Evolutionary conservation across 2,329 filamentous ascomycete genomes (phyloP).

Genomic region (Juglanconis sp.): DNA sequence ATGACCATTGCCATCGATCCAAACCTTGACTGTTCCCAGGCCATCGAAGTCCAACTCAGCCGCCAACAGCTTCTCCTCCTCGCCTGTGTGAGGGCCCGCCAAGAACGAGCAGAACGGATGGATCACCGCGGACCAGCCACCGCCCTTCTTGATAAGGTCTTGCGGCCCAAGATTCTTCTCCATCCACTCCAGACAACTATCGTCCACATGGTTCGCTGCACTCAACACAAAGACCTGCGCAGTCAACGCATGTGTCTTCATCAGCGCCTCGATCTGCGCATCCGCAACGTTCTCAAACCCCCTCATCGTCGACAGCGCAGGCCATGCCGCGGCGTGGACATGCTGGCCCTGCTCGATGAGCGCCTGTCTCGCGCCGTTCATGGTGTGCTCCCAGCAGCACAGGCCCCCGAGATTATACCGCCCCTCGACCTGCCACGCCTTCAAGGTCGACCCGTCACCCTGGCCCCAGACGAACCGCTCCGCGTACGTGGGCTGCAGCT

Average conservation of each 20-base stretch:
- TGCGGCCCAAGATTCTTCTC: constrained; percentile 27
- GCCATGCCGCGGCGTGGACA: constrained; percentile 29
- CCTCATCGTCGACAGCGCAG: constrained; percentile 27
- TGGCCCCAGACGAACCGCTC: constrained; percentile 30
- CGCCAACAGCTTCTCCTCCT: constrained; percentile 23
- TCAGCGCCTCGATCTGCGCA: constrained; percentile 43
- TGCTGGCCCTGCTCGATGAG: constrained; percentile 28
- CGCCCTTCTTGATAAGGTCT: constrained; percentile 25
- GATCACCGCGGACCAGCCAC: constrained; percentile 29
- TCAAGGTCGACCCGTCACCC: constrained; percentile 26
- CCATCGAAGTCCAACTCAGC: constrained; percentile 27
- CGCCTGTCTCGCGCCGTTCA: constrained; percentile 29
- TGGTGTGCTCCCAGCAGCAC: constrained; percentile 31
- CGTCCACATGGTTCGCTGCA: constrained; percentile 40
- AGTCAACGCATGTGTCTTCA: constrained; percentile 43
- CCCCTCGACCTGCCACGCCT: constrained; percentile 17
- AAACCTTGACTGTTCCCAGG: constrained; percentile 27
- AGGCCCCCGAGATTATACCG: constrained; percentile 26
- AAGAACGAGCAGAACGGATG: constrained; percentile 29
- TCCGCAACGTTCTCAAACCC: constrained; percentile 39
- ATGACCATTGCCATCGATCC: constrained; percentile 27
- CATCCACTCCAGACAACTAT: constrained; percentile 38
- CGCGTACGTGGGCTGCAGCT: constrained; percentile 30
- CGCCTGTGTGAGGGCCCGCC: constrained; percentile 25
- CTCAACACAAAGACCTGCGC: constrained; percentile 42